Evolutionary conservation across 225 moss, liverwort and hornwort genomes (phyloP).

Genomic region (Bryoerythrophyllum caledonicum): DNA sequence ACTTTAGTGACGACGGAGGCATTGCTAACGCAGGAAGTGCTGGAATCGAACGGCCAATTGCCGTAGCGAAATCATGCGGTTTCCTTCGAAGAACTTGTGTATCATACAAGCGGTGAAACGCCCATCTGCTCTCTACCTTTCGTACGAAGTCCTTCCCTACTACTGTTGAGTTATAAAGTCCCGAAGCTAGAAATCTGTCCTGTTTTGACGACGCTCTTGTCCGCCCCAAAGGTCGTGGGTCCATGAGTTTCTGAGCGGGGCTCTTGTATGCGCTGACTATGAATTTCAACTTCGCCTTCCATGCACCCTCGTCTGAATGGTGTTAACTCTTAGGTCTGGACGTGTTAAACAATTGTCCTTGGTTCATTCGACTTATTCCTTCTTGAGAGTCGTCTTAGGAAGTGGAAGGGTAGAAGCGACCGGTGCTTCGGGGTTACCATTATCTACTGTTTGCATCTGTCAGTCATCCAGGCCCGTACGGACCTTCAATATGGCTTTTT

Average conservation of each 20-base stretch:
- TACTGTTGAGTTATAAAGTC: neutral
- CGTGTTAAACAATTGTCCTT: too few relatives aligned
- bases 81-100: slow-evolving; percentile 13
- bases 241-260: slow-evolving; percentile 17
- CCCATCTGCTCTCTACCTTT: slow-evolving; percentile 13
- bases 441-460: neutral
- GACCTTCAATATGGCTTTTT: neutral
- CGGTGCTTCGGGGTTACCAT: neutral
- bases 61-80: slow-evolving; percentile 13
- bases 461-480: neutral
- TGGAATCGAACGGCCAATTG: slow-evolving; percentile 21
- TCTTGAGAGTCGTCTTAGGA: too few relatives aligned
- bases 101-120: slow-evolving; percentile 22
- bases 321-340: neutral
- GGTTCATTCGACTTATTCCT: neutral
- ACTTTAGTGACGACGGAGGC: neutral
- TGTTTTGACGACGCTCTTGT: slow-evolving; percentile 10
- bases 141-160: slow-evolving; percentile 3
- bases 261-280: neutral
- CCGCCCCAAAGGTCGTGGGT: slow-evolving; percentile 17
- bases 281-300: slow-evolving; percentile 1
- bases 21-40: neutral
- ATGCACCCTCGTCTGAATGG: neutral
- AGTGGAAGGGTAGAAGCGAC: slow-evolving; percentile 9
- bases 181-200: slow-evolving; percentile 12